Percentiles rank a stretch among this genome's conserved stretches.
Conservation (phyloP, 2,329 filamentous ascomycete species). For the Spiromastix sp. region DNA sequence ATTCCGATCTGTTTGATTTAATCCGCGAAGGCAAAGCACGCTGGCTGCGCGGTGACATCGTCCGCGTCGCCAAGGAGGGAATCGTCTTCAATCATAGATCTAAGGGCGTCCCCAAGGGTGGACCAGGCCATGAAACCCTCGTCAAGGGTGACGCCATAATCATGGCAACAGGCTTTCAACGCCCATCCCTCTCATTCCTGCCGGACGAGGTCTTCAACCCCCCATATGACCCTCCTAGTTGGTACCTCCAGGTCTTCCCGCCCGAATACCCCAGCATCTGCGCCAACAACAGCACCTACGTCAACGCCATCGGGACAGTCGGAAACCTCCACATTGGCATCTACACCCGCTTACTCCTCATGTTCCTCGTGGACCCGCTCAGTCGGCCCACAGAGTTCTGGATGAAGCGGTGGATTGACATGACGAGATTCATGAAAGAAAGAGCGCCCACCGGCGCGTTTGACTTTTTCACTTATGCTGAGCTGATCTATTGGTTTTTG, state of each 20-base stretch:
- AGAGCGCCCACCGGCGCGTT: slow-evolving; percentile 64
- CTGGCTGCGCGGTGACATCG: slow-evolving; percentile 75
- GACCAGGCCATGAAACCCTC: slow-evolving; percentile 55
- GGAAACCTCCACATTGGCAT: slow-evolving; percentile 87
- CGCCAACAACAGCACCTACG: slow-evolving; percentile 75
- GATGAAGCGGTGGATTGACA: slow-evolving; percentile 82
- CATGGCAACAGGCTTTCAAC: slow-evolving; percentile 72
- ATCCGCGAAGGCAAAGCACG: slow-evolving; percentile 61
- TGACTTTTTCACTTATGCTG: slow-evolving; percentile 82
- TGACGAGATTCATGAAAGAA: slow-evolving; percentile 62
- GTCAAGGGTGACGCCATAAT: slow-evolving; percentile 67
- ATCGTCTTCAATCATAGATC: slow-evolving; percentile 62
- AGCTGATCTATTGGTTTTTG: slow-evolving; percentile 75
- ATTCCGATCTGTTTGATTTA: slow-evolving; percentile 67
- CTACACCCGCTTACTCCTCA: slow-evolving; percentile 74
- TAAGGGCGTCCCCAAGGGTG: slow-evolving; percentile 64
- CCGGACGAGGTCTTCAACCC: slow-evolving; percentile 62
- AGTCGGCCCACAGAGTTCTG: slow-evolving; percentile 59
- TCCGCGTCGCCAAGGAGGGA: slow-evolving; percentile 52
- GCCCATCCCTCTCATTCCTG: slow-evolving; percentile 63
- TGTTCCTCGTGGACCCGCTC: slow-evolving; percentile 74
- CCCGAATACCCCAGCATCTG: slow-evolving; percentile 62
- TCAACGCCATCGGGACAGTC: slow-evolving; percentile 69
- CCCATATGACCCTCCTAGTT: slow-evolving; percentile 69
- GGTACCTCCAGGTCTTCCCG: slow-evolving; percentile 83